Percentiles rank a stretch among this genome's conserved stretches.
Evolutionary conservation across 164 flowering plant species (phyloP).

Genomic region (Vitis riparia): DNA sequence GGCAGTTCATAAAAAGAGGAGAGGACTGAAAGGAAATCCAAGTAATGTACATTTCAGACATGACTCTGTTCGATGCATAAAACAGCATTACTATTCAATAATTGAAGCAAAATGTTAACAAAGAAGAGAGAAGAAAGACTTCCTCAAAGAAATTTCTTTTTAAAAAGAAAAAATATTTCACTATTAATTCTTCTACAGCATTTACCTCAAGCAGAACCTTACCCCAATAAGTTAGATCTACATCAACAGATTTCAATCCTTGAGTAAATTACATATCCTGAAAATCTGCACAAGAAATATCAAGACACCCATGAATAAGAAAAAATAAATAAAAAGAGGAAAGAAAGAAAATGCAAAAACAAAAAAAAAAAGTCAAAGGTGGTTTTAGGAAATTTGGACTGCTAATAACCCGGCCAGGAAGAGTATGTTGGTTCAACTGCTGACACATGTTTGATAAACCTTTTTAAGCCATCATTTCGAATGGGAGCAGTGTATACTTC

Average conservation of each 20-base stretch:
- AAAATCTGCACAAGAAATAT: slow-evolving; percentile 17
- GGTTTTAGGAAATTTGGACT: too few species aligned
- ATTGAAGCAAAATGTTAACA: background rate
- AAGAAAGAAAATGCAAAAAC: background rate
- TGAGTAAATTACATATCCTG: slow-evolving; percentile 24
- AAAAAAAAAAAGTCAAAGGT: too few species aligned
- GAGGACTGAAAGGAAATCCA: too few species aligned
- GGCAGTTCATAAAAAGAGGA: too few species aligned
- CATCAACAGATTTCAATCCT: slow-evolving; percentile 19
- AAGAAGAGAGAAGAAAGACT: background rate
- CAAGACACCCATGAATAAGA: background rate
- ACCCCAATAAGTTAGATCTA: slow-evolving; percentile 31
- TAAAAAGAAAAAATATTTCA: background rate
- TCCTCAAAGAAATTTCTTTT: slow-evolving; percentile 1
- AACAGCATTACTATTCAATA: slow-evolving; percentile 1
- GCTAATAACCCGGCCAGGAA: background rate
- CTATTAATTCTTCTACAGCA: slow-evolving; percentile 17
- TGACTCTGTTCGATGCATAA: background rate
- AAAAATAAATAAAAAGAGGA: slow-evolving; percentile 4
- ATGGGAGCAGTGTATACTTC: background rate
- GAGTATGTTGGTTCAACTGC: background rate
- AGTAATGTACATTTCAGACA: too few species aligned
- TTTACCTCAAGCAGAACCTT: slow-evolving; percentile 10
- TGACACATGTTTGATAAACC: background rate
- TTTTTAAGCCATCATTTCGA: background rate